These are phyloP conservation scores for Neurospora terricola DNA, from an alignment of 495 filamentous ascomycete species.

Conservation along the genomic window DNA sequence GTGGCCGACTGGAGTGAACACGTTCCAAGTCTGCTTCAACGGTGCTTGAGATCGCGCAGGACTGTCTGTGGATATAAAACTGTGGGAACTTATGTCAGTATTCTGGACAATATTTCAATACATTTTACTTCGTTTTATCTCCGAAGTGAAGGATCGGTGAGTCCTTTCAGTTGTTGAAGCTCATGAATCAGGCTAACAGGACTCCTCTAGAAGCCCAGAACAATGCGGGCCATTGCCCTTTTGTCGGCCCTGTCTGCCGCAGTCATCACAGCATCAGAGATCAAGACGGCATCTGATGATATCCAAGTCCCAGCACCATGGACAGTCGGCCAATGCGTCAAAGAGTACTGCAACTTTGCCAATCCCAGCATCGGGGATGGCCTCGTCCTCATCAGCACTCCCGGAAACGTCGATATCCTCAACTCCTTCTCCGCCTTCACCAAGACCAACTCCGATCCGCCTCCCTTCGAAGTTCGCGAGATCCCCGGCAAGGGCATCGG, in stretches of 20 bases:
- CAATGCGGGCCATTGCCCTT: not conserved
- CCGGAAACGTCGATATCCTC: slow-evolving; percentile 16
- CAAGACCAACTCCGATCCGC: not conserved
- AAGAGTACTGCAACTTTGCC: slow-evolving; percentile 26
- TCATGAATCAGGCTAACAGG: not conserved
- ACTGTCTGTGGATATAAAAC: not conserved
- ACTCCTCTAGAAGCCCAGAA: not conserved
- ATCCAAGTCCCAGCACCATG: slow-evolving; percentile 9
- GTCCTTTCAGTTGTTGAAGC: not conserved
- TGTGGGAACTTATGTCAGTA: not conserved
- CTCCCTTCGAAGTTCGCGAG: slow-evolving; percentile 18
- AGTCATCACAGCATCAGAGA: not conserved
- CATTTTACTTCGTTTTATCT: not conserved
- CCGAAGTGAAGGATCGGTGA: not conserved
- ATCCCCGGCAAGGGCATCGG: slow-evolving; percentile 31
- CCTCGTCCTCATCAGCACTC: slow-evolving; percentile 22
- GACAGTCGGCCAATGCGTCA: slow-evolving; percentile 27
- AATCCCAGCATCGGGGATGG: slow-evolving; percentile 20
- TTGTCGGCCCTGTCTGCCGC: not conserved
- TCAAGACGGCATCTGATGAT: not conserved
- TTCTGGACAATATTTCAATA: not conserved
- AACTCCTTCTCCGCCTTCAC: slow-evolving; percentile 6
- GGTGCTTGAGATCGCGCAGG: not conserved
- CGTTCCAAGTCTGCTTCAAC: not conserved
- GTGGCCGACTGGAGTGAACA: not conserved